Evolutionary conservation across 371 early-diverging fungal genomes (phyloP), one percentile per base, ranked within the genome.

Genomic region (Actinomucor elegans): DNA sequence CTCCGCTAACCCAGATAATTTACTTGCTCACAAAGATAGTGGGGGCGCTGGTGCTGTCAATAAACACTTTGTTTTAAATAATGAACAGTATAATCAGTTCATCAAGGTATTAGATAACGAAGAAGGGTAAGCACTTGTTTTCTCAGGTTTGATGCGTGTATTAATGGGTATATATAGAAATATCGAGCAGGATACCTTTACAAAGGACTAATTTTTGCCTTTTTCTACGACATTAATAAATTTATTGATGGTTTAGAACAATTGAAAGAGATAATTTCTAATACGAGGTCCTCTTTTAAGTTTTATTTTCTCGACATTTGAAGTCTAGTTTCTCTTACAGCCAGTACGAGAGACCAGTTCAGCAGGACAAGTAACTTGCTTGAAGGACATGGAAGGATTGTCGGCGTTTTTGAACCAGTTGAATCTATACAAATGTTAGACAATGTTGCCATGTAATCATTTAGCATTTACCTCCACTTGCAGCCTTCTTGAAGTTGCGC

Each of bases 401-500:
- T 76, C 64, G 24, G 75, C 64, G 31, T 64, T 61, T 33, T 67
- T 51, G 57, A 76, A 74, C 72, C 73, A 76, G 27, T 64, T 58
- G 37, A 71, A 76, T 56, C 66, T 57, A 43, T 29, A 2, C 12
- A 23, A 23, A 23, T 23, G 40, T 40, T 3, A 40, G 1, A 5
- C 10, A 3, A 18, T 37, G 37, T 18, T 37, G 37, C 14, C 4
- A 34, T 46, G n/a, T n/a, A n/a, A n/a, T n/a, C n/a, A n/a, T n/a
- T n/a, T n/a, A n/a, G n/a, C n/a, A 26, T 34, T 44, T 48, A 57
- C 55, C 66, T 58, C 52, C 54, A 75, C 48, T 65, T 57, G 51
- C 77, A 77, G 24, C 77, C 77, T 15, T 51, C 56, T 50, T 72
- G 75, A n/a, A 77, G 57, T 14, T 46, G 40, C 43, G 50, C 54